These are phyloP conservation scores for Juglanconis oblonga DNA, from an alignment of 2,329 filamentous ascomycete species.

Conservation along the genomic window DNA sequence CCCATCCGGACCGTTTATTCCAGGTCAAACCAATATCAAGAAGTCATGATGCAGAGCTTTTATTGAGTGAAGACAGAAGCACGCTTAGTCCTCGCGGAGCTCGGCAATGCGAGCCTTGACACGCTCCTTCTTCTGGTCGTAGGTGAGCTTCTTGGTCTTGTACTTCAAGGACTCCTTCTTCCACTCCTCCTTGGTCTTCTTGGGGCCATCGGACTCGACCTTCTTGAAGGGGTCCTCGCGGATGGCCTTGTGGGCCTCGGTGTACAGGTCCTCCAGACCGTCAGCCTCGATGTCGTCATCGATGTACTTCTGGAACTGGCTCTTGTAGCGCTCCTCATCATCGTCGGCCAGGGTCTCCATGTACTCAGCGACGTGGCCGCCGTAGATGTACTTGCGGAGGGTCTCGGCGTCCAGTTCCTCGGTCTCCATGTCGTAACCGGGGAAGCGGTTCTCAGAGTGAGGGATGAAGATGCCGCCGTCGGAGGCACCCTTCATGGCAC, in stretches of 20 bases:
- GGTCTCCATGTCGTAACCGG: constrained; percentile 92
- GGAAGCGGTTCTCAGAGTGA: constrained; percentile 99
- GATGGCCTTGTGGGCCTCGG: constrained; percentile 92
- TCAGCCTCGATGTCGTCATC: constrained; percentile 96
- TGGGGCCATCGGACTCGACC: constrained; percentile 67
- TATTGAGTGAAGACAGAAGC: neutral
- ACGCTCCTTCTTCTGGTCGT: constrained; percentile 77
- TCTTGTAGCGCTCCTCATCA: constrained; percentile 99
- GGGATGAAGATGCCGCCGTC: constrained; percentile 96
- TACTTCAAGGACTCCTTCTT: constrained; percentile 94
- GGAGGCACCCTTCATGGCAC: constrained; percentile 98
- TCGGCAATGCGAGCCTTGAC: constrained; percentile 90
- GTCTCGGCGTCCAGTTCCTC: constrained; percentile 98
- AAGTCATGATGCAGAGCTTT: constrained; percentile 7
- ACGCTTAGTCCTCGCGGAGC: constrained; percentile 56
- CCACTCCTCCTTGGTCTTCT: constrained; percentile 98
- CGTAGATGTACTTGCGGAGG: constrained; percentile 99
- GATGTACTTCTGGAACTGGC: constrained; percentile 96
- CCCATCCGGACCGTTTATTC: constrained; percentile 16
- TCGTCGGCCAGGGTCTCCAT: constrained; percentile 99
- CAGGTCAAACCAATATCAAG: constrained; percentile 8
- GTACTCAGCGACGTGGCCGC: constrained; percentile 98
- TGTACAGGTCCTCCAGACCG: constrained; percentile 93
- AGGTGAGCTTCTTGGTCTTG: constrained; percentile 72
- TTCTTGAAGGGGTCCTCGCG: constrained; percentile 98